Percentiles rank a stretch among this genome's conserved stretches.
phyloP scores from a whole-genome alignment of 805 yeast genomes.

The Sporopachydermia quercuum region DNA sequence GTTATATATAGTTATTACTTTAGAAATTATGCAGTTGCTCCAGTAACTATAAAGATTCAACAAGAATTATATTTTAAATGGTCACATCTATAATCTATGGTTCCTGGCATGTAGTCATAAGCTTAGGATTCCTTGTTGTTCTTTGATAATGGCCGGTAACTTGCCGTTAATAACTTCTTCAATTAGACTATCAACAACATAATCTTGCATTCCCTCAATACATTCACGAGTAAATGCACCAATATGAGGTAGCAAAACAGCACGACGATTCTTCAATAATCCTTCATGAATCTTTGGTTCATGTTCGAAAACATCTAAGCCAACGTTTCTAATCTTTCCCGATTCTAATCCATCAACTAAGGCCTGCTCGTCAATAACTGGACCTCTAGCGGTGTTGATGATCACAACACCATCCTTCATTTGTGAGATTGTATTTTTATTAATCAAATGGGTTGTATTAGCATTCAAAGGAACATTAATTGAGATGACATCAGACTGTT shows the following conservation, averaged over 20 bases:
- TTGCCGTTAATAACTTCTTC: slow-evolving; percentile 48
- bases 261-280: slow-evolving; percentile 28
- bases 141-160: slow-evolving; percentile 22
- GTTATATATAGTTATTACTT: too few species aligned
- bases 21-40: too few species aligned
- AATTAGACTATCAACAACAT: slow-evolving; percentile 53
- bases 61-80: too few species aligned
- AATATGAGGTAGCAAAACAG: slow-evolving; percentile 42
- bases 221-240: slow-evolving; percentile 33
- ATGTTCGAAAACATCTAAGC: slow-evolving; percentile 44
- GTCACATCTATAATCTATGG: too few species aligned
- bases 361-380: slow-evolving; percentile 35
- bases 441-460: slow-evolving; percentile 24
- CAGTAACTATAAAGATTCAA: too few species aligned
- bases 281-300: slow-evolving; percentile 41
- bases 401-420: slow-evolving; percentile 27
- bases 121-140: not conserved
- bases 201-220: slow-evolving; percentile 64
- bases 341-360: slow-evolving; percentile 29
- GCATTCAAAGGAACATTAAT: slow-evolving; percentile 27
- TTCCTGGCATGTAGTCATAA: too few species aligned
- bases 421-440: slow-evolving; percentile 19
- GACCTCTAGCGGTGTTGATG: slow-evolving; percentile 30
- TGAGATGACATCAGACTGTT: slow-evolving; percentile 22
- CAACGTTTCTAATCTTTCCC: slow-evolving; percentile 37